Percentiles rank a stretch among this genome's conserved stretches.
Conservation (phyloP, 1,284 basidiomycete genomes). For the Earliella scabrosa region DNA sequence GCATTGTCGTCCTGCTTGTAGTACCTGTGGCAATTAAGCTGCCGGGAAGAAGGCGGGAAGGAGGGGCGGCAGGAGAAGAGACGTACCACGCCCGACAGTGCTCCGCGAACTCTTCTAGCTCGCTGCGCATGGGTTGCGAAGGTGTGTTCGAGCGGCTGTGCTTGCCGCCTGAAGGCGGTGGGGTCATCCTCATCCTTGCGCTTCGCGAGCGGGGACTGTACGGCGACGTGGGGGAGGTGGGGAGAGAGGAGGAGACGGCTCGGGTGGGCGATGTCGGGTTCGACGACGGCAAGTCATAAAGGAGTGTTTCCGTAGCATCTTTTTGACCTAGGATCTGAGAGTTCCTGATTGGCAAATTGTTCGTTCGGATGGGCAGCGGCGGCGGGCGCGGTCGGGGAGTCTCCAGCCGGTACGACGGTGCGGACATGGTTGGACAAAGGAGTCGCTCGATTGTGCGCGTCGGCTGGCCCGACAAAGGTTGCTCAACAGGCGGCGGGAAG, state of each 20-base stretch:
- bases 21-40: conserved; percentile 55
- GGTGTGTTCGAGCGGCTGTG: conserved; percentile 69
- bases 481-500: background rate
- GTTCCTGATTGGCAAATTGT: conserved; percentile 47
- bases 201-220: conserved; percentile 53
- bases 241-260: conserved; percentile 49
- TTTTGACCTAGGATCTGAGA: conserved; percentile 46
- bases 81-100: conserved; percentile 73
- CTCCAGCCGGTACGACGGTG: conserved; percentile 66
- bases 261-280: conserved; percentile 56
- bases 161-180: conserved; percentile 43
- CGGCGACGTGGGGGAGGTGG: conserved; percentile 49
- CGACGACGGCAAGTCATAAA: conserved; percentile 76
- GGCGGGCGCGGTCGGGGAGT: conserved; percentile 64
- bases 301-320: conserved; percentile 53
- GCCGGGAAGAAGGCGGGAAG: background rate
- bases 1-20: conserved; percentile 77
- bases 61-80: conserved; percentile 3
- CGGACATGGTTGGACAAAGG: conserved; percentile 49
- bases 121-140: conserved; percentile 49
- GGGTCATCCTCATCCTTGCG: conserved; percentile 56
- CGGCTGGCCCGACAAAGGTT: conserved; percentile 18
- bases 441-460: conserved; percentile 4
- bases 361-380: conserved; percentile 63
- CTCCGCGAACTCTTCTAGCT: conserved; percentile 75